Evolutionary conservation across 2,329 filamentous ascomycete species (phyloP), one percentile per base, ranked within the genome.

Genomic region (Neopestalotiopsis sp.): DNA sequence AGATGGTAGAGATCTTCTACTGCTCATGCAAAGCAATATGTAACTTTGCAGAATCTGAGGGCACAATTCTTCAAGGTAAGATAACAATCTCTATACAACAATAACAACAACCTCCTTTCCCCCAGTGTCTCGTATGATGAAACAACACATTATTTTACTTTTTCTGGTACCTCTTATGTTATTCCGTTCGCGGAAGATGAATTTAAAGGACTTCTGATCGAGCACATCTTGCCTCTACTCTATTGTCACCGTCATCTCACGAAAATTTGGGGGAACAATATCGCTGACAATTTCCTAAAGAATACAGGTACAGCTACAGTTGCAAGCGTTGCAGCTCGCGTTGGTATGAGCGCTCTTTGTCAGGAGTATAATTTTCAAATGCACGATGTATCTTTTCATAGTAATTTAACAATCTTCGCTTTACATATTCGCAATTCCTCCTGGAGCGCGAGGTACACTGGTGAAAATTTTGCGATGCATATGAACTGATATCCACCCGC

Each of bases 121-220:
- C 45, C 28, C 14, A 20, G 10, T 28, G 64, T 28, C 56, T 79
- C 76, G 77, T 75, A 88, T 94, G 93, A 95, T 95, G 93, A 95
- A 88, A 90, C 78, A 42, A 42, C 30, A 86, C 86, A 83, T 85
- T 86, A 84, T 76, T 80, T 82, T 80, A 83, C 86, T 92, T 86
- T 92, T 95, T 97, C 93, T 97, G 94, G 94, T 94, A 97, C 94
- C 94, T 97, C 94, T 97, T 96, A 94, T 94, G 89, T 93, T 91
- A 96, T 78, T 75, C 86, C 87, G 78, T 79, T 84, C 85, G 81
- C 78, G 85, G 83, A 86, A 90, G 93, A 79, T 95, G 92, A 94
- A 93, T 92, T 89, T 86, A 92, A 85, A 85, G 91, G 91, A 94
- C 92, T 94, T 94, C 92, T 95, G 92, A 95, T 77, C 69, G 74